Conservation (phyloP, 2,329 filamentous ascomycete species). For the Lasiodiplodia sp. region DNA sequence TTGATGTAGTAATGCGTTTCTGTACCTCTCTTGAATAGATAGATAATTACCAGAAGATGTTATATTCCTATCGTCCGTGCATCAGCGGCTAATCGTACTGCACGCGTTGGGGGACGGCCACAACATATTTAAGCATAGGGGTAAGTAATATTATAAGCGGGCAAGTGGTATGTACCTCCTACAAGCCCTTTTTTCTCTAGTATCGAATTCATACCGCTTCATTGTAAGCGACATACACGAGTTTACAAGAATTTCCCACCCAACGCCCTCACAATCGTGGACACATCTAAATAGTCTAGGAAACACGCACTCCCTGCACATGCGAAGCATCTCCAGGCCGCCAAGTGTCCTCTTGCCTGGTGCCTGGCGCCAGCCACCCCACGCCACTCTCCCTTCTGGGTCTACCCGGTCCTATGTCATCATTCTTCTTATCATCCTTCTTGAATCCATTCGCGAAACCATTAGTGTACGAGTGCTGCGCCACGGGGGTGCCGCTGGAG, state of each 20-base stretch:
- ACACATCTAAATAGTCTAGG: conserved; percentile 21
- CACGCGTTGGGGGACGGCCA: too few relatives aligned
- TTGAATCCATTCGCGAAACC: conserved; percentile 32
- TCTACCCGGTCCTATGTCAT: conserved; percentile 56
- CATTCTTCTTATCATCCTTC: conserved; percentile 64
- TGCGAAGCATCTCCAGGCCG: conserved; percentile 23
- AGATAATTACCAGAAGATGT: too few relatives aligned
- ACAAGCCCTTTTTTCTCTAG: background rate
- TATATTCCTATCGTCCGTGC: too few relatives aligned
- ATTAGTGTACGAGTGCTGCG: conserved; percentile 24
- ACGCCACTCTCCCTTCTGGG: conserved; percentile 49
- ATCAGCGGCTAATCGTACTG: too few relatives aligned
- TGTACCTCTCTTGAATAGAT: too few relatives aligned
- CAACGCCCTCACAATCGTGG: conserved; percentile 21
- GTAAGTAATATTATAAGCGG: background rate
- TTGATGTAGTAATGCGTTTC: too few relatives aligned
- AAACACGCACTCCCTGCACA: conserved; percentile 28
- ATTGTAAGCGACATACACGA: conserved; percentile 15
- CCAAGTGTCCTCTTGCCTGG: conserved; percentile 89
- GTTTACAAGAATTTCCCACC: conserved; percentile 15
- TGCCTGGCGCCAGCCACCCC: conserved; percentile 77
- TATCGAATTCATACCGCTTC: conserved; percentile 17
- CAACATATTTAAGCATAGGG: background rate
- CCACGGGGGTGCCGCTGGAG: conserved; percentile 9
- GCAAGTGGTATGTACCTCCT: conserved; percentile 1